Evolutionary conservation across 2,329 filamentous ascomycete genomes (phyloP).

Genomic region (Byssothecium circinans): DNA sequence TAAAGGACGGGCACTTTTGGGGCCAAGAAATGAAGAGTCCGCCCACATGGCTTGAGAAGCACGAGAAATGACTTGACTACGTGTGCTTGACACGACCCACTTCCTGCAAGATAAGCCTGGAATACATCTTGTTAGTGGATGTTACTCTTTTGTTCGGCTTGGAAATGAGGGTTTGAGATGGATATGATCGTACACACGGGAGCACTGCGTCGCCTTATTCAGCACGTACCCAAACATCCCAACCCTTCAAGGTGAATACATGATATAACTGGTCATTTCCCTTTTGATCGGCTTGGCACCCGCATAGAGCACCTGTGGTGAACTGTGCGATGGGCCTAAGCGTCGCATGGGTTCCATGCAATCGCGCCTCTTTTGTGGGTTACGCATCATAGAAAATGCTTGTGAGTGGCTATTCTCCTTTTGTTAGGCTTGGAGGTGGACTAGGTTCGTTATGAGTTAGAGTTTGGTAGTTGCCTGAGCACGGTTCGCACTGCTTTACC

Average conservation of each 20-base stretch:
- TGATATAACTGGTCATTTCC: not conserved
- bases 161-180: not conserved
- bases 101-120: not conserved
- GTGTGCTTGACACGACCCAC: not conserved
- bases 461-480: not conserved
- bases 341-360: too few relatives aligned
- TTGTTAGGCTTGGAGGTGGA: not conserved
- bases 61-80: not conserved
- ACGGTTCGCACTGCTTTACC: not conserved
- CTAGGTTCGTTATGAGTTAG: not conserved
- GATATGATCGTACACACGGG: not conserved
- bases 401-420: not conserved
- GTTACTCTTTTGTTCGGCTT: slow-evolving; percentile 11
- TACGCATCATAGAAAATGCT: not conserved
- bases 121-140: slow-evolving; percentile 4
- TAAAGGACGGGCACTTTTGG: too few relatives aligned
- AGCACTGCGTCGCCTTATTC: slow-evolving; percentile 4
- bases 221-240: not conserved
- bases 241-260: not conserved
- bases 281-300: not conserved
- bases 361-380: not conserved
- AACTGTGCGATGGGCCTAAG: too few relatives aligned
- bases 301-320: too few relatives aligned
- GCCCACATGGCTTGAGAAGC: too few relatives aligned
- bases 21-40: too few relatives aligned